phyloP scores from a whole-genome alignment of 108 stramenopile species.

The Cyclostephanos tholiformis region DNA sequence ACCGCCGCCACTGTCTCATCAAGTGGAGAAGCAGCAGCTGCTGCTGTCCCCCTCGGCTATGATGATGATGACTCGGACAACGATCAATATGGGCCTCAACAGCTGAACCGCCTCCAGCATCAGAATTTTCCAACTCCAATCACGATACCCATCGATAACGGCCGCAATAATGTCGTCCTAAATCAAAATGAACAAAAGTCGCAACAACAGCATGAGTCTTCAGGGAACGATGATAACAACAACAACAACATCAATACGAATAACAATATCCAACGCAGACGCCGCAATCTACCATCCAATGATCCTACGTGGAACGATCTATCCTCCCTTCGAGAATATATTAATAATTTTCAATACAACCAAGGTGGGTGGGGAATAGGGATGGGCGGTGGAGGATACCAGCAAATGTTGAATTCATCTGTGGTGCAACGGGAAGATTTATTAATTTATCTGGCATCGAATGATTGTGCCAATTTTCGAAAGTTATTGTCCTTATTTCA shows the following conservation, averaged over 20 bases:
- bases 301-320: constrained; percentile 61
- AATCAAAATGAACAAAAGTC: constrained; percentile 6
- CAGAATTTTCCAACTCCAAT: neutral
- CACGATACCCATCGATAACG: constrained; percentile 4
- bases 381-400: constrained; percentile 27
- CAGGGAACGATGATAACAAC: neutral
- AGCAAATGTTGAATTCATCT: constrained; percentile 21
- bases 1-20: constrained; percentile 17
- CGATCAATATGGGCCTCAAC: neutral
- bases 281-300: constrained; percentile 57
- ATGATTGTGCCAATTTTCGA: constrained; percentile 79
- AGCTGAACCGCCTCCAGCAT: neutral
- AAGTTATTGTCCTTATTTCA: constrained; percentile 65
- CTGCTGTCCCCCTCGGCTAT: neutral
- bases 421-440: constrained; percentile 77
- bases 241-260: constrained; percentile 12
- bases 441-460: constrained; percentile 65
- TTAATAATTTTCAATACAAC: constrained; percentile 60
- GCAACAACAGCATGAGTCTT: constrained; percentile 21
- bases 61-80: neutral
- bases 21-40: constrained; percentile 7
- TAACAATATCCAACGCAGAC: neutral
- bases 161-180: neutral
- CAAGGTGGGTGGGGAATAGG: constrained; percentile 50
- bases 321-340: constrained; percentile 68